Base-by-base conservation (phyloP, 1,284 basidiomycete genomes). In the Tremellales sp. region DNA sequence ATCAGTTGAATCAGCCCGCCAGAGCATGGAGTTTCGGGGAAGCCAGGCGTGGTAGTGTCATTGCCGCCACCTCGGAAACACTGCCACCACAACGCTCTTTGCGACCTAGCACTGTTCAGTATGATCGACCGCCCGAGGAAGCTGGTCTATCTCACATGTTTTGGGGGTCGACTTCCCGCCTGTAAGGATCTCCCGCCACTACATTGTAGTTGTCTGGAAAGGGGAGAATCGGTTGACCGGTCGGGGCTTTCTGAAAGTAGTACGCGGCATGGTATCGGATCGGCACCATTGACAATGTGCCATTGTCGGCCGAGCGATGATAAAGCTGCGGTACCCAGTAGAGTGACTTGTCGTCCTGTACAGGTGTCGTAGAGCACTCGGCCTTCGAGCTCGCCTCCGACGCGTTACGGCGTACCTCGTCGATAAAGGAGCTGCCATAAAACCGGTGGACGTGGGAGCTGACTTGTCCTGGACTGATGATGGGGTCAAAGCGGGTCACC, bases 321-420 rank as follows among this genome's bases (percentile, higher is more conserved):
- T 58, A 60, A 2, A 62, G 40, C 40, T 53, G 50, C 1, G 60
- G 50, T 13, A 58, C 56, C 62, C 62, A 64, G 40, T 62, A 64
- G 13, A 53, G 53, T 3, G 55, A 58, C 42, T 60, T 59, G 44
- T 64, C 61, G 37, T 64, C 59, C 39, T 59, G 60, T 4, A 62
- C 58, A 7, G 54, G 45, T 3, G 55, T 52, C 6, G 60, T 62
- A 1, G 60, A 52, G 40, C 62, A 64, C 12, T 62, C 52, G 33
- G 54, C 60, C 13, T 57, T 26, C 8, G 35, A 31, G 24, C 46
- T 42, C 48, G 52, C 45, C 8, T 56, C 51, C 10, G 49, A 53
- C 1, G 60, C 54, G 5, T 51, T 40, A 5, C 48, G 56, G 23
- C 54, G 50, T 26, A 58, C 55, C 6, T 43, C 35, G 10, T 56